These are phyloP conservation scores for Akanthomyces uredinophilus DNA, from an alignment of 2,329 filamentous ascomycete species.

Conservation along the genomic window DNA sequence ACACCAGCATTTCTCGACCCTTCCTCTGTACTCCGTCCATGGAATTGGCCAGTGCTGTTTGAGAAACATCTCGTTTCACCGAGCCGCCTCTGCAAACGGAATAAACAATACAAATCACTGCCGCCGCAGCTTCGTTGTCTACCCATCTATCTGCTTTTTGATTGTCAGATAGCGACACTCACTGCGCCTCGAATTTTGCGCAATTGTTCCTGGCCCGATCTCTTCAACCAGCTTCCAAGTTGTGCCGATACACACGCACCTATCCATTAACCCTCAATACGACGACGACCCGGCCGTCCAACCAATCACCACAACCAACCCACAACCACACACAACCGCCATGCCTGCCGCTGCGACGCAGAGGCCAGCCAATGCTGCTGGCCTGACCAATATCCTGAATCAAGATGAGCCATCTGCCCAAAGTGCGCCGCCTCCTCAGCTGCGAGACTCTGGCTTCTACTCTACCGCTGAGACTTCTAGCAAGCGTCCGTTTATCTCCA, in stretches of 20 bases:
- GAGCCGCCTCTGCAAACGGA: background rate
- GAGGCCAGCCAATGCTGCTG: conserved; percentile 30
- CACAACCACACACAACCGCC: background rate
- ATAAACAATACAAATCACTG: background rate
- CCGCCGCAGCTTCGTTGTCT: background rate
- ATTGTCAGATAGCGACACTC: background rate
- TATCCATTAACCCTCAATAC: background rate
- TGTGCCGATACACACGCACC: background rate
- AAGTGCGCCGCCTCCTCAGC: conserved; percentile 27
- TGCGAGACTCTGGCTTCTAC: conserved; percentile 40
- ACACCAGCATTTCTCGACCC: background rate
- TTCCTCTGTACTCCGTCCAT: background rate
- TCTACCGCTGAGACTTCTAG: conserved; percentile 39
- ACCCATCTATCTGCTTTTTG: background rate
- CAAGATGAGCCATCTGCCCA: conserved; percentile 27
- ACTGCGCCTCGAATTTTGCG: background rate
- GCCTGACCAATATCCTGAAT: conserved; percentile 36
- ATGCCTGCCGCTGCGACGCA: conserved; percentile 26
- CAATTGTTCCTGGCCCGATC: background rate
- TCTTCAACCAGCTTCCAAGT: background rate
- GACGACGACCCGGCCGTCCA: background rate
- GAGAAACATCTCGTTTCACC: conserved; percentile 9
- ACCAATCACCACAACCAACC: background rate
- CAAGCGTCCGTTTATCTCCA: conserved; percentile 32
- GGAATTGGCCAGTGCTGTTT: background rate